phyloP scores from a whole-genome alignment of 352 stramenopile species.

The Thraustochytrium sp. region DNA sequence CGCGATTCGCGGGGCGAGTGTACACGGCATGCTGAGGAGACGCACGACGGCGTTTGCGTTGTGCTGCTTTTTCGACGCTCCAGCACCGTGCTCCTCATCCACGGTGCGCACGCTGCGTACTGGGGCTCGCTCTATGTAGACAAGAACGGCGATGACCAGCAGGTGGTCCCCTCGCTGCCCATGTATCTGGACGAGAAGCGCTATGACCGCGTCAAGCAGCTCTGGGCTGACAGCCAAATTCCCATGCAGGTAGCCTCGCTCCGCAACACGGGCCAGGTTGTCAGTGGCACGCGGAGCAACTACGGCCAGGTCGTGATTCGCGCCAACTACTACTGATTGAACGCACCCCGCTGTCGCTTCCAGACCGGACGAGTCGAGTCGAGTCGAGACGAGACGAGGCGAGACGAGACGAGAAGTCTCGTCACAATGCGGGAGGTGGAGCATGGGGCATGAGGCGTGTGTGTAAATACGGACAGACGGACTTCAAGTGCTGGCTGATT shows the following conservation, averaged over 20 bases:
- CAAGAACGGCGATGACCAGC: constrained; percentile 38
- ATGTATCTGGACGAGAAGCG: constrained; percentile 32
- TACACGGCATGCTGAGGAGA: constrained; percentile 27
- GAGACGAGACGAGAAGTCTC: no score
- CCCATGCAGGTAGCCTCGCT: neutral
- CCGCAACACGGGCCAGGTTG: neutral
- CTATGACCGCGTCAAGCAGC: neutral
- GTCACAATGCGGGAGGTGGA: no score
- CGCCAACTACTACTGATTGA: neutral
- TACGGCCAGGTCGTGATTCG: constrained; percentile 10
- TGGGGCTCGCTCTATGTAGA: constrained; percentile 37
- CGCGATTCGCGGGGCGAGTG: constrained; percentile 4
- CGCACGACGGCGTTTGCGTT: constrained; percentile 7
- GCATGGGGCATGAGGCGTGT: no score
- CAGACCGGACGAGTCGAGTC: no score
- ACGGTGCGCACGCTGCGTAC: neutral
- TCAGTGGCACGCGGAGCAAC: neutral
- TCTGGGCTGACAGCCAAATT: constrained; percentile 31
- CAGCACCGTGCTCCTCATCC: constrained; percentile 21
- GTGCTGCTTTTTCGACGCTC: constrained; percentile 23
- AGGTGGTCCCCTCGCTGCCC: constrained; percentile 20
- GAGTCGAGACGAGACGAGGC: no score
- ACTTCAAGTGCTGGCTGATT: no score
- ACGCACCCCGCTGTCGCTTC: no score
- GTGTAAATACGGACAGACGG: no score